Evolutionary conservation across 495 filamentous ascomycete species (phyloP), one percentile per base, ranked within the genome.

Genomic region (Penicillium coffeae): DNA sequence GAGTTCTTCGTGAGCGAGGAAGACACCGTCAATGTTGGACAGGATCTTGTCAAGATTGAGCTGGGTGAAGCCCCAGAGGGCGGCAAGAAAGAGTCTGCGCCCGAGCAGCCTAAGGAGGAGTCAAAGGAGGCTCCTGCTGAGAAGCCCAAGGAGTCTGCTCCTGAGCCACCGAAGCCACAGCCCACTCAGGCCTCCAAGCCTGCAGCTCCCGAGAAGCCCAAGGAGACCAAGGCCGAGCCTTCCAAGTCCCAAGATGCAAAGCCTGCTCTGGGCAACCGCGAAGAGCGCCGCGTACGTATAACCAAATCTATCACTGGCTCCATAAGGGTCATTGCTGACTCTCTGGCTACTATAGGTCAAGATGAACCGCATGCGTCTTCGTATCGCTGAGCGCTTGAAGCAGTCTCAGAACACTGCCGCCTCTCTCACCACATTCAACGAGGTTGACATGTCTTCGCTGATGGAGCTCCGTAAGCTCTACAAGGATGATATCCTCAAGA

Each of bases 301-400:
- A n/a, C n/a, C n/a, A n/a, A n/a, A n/a, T n/a, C n/a, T n/a, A n/a
- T n/a, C n/a, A n/a, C n/a, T n/a, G n/a, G n/a, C n/a, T n/a, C n/a
- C n/a, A n/a, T n/a, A n/a, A n/a, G n/a, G n/a, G n/a, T n/a, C n/a
- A n/a, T n/a, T n/a, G n/a, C n/a, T n/a, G n/a, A n/a, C n/a, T n/a
- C n/a, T n/a, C n/a, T n/a, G n/a, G n/a, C n/a, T 33, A 35, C 15
- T 39, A 21, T 50, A 92, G 89, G 90, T 96, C 56, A 98, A 98
- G 78, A 98, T 98, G 93, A 97, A 97, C 76, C 88, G 94, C 44
- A 98, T 98, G 94, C 89, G 93, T 42, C 81, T 97, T 37, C 83
- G 93, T 16, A 98, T 97, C 52, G 89, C 93, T 16, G 93, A 98
- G 76, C 91, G 93, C 53, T 79, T 98, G 42, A 98, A 98, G 81